phyloP scores from a whole-genome alignment of 495 filamentous ascomycete species.

The Penicillium lividum region DNA sequence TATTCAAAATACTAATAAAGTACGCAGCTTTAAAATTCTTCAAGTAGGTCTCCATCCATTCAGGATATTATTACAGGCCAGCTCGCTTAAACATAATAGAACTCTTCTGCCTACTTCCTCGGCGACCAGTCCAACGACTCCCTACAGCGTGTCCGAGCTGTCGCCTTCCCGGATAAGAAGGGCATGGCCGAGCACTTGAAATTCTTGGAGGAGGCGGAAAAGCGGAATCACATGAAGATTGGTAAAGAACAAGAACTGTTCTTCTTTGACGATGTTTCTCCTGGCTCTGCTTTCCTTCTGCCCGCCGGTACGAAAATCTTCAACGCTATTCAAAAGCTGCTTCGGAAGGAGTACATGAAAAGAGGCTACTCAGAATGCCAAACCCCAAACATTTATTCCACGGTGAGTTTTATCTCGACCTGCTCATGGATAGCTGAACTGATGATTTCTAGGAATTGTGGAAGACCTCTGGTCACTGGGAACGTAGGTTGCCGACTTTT shows the following conservation, averaged over 20 bases:
- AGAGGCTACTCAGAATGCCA: conserved; percentile 94
- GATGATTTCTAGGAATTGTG: conserved; percentile 40
- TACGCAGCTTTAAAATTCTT: conserved; percentile 93
- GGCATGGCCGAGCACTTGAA: conserved; percentile 84
- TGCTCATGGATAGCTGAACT: too few relatives aligned
- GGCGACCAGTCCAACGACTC: conserved; percentile 92
- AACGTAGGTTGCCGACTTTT: conserved; percentile 31
- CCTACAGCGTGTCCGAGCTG: conserved; percentile 91
- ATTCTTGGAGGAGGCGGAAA: conserved; percentile 92
- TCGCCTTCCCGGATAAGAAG: conserved; percentile 98
- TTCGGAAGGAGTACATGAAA: conserved; percentile 87
- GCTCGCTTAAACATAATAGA: conserved; percentile 42
- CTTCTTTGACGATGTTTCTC: conserved; percentile 91
- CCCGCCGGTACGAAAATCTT: conserved; percentile 90
- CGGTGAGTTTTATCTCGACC: too few relatives aligned
- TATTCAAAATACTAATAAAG: conserved; percentile 87
- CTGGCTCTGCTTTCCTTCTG: conserved; percentile 91
- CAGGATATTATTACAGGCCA: too few relatives aligned
- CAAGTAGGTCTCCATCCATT: conserved; percentile 21
- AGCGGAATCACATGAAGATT: conserved; percentile 88
- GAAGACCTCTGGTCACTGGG: conserved; percentile 94
- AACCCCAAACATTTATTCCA: conserved; percentile 84
- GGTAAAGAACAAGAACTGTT: conserved; percentile 95
- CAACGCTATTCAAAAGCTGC: conserved; percentile 78
- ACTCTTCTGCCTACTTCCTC: conserved; percentile 95